Percentiles rank a stretch among this genome's conserved stretches.
Evolutionary conservation across 768 basidiomycete genomes (phyloP).

Genomic region (Tricholoma terreum): DNA sequence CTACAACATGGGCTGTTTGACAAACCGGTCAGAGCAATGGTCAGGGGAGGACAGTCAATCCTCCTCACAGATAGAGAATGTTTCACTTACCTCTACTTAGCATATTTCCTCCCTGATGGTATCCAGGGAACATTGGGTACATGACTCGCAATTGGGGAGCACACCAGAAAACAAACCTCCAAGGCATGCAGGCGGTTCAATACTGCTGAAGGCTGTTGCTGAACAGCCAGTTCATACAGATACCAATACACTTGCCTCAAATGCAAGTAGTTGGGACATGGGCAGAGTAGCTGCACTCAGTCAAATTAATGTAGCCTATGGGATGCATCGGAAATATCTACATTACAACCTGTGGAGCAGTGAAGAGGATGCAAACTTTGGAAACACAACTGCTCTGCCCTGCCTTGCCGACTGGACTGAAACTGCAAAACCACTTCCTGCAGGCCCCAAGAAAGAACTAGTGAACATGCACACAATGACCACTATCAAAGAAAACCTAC

Average conservation of each 20-base stretch:
- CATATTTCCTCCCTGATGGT: background rate
- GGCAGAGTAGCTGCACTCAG: conserved; percentile 15
- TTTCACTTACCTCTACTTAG: background rate
- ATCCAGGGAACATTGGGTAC: too few relatives aligned
- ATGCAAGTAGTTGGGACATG: background rate
- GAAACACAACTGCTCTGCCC: background rate
- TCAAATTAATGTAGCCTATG: too few relatives aligned
- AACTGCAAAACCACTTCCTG: conserved; percentile 11
- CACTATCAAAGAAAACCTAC: conserved; percentile 24
- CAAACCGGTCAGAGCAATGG: too few relatives aligned
- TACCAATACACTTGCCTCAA: conserved; percentile 1
- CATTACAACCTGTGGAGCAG: too few relatives aligned
- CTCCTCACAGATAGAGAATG: too few relatives aligned
- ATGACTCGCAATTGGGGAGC: background rate
- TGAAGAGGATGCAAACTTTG: conserved; percentile 19
- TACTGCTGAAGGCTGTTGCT: background rate
- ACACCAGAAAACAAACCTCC: background rate
- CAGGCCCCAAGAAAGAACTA: conserved; percentile 12
- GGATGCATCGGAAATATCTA: too few relatives aligned
- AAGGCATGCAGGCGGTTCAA: conserved; percentile 2
- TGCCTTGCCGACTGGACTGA: conserved; percentile 17
- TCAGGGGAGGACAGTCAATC: too few relatives aligned
- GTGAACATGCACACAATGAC: conserved; percentile 10
- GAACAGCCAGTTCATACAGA: background rate
- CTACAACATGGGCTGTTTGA: too few relatives aligned